A percentile compares a stretch with the other conserved stretches of the same genome.
Conservation (phyloP, 441 rosid species). For the Corymbia citriodora region DNA sequence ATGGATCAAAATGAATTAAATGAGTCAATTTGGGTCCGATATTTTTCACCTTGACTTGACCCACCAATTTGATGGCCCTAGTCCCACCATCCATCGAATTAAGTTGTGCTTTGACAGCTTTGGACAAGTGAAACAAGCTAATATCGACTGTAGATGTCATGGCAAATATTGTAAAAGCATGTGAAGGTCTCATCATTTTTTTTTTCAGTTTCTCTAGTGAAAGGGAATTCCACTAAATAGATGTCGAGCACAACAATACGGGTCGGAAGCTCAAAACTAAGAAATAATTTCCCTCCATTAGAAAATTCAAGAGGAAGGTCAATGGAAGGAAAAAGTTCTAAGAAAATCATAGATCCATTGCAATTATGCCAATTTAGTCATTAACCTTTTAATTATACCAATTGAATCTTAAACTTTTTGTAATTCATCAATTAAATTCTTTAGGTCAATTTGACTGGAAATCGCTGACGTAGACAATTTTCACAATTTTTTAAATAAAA, state of each 20-base stretch:
- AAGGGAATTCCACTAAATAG: not conserved
- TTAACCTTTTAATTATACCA: no score
- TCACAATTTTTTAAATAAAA: no score
- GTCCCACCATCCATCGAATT: not conserved
- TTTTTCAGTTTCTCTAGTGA: not conserved
- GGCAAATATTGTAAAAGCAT: not conserved
- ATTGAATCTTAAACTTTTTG: no score
- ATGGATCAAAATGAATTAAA: not conserved
- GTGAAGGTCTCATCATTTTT: not conserved
- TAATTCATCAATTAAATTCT: no score
- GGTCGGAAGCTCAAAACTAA: not conserved
- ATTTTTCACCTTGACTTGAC: accelerated
- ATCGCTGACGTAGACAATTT: not conserved
- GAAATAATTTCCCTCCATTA: not conserved
- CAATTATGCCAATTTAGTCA: no score
- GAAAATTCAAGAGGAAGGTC: not conserved
- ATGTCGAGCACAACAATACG: not conserved
- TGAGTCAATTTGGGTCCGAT: not conserved
- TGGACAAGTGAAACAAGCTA: not conserved
- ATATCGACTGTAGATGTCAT: not conserved
- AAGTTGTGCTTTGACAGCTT: not conserved
- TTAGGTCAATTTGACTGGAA: not conserved
- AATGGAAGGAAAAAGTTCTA: not conserved
- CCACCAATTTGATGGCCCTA: not conserved
- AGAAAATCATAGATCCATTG: accelerated